Conservation (phyloP, 768 basidiomycete species). For the Termitomyces sp. region DNA sequence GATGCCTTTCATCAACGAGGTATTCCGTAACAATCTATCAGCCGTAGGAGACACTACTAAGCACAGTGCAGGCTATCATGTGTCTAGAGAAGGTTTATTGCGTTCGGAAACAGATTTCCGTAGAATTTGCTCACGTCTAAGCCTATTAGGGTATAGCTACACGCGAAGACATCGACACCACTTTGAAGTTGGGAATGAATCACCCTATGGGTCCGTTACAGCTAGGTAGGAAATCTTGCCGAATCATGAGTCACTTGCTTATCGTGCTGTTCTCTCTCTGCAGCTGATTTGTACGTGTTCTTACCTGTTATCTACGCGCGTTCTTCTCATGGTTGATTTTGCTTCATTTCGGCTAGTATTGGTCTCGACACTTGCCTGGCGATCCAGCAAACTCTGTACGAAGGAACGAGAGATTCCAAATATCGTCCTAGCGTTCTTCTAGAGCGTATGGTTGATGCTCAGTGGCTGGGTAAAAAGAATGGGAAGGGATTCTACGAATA, state of each 20-base stretch:
- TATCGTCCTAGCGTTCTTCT: conserved; percentile 90
- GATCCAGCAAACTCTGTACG: conserved; percentile 87
- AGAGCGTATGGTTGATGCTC: conserved; percentile 95
- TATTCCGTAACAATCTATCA: conserved; percentile 17
- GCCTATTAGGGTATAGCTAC: conserved; percentile 77
- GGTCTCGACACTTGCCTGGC: conserved; percentile 97
- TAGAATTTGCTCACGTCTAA: background rate
- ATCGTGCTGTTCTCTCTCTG: background rate
- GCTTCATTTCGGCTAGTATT: conserved; percentile 52
- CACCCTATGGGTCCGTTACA: conserved; percentile 95
- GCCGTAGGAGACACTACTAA: background rate
- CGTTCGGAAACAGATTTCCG: background rate
- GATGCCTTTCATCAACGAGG: conserved; percentile 98
- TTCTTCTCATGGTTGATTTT: background rate
- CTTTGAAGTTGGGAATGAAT: conserved; percentile 89
- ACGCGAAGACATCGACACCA: conserved; percentile 93
- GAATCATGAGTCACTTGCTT: background rate
- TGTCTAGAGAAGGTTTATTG: conserved; percentile 75
- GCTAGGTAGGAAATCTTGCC: conserved; percentile 47
- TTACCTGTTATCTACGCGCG: background rate
- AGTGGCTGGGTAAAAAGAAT: conserved; percentile 89
- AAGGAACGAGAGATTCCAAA: conserved; percentile 89
- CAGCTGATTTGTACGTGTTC: conserved; percentile 54
- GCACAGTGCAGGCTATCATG: conserved; percentile 73
- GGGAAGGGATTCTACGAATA: conserved; percentile 97